phyloP scores from a whole-genome alignment of 2,329 filamentous ascomycete species.

The Colletotrichum truncatum region DNA sequence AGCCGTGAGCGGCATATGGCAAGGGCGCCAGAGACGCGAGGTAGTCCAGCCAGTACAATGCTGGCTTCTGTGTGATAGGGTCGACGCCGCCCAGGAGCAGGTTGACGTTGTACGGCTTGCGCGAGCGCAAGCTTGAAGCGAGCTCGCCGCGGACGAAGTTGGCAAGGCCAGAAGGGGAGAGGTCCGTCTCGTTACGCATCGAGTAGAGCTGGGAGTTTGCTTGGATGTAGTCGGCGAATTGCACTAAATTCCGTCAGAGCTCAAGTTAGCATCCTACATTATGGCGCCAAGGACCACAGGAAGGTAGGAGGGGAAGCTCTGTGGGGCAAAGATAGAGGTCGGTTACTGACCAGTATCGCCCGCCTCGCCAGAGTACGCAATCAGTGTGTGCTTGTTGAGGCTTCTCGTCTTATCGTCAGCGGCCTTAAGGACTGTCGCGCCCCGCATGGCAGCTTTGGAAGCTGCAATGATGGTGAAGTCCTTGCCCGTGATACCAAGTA shows the following conservation, averaged over 20 bases:
- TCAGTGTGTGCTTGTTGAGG: constrained; percentile 92
- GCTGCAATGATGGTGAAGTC: constrained; percentile 98
- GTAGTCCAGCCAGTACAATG: constrained; percentile 97
- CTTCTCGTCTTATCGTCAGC: constrained; percentile 95
- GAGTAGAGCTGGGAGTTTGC: constrained; percentile 98
- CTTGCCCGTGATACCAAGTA: constrained; percentile 98
- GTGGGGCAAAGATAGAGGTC: background rate
- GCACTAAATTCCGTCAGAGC: constrained; percentile 66
- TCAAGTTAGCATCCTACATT: constrained; percentile 19
- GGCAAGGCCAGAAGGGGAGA: constrained; percentile 88
- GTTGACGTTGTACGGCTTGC: constrained; percentile 97
- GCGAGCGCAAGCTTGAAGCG: constrained; percentile 87
- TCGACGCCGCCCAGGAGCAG: constrained; percentile 94
- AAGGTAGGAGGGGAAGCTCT: background rate
- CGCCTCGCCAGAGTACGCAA: constrained; percentile 95
- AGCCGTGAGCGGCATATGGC: constrained; percentile 96
- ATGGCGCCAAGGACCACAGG: background rate
- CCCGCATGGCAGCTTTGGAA: constrained; percentile 98
- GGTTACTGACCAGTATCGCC: constrained; percentile 82
- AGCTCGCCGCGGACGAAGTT: constrained; percentile 95
- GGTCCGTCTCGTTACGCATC: constrained; percentile 95
- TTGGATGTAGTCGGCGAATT: constrained; percentile 99
- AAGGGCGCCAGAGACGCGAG: constrained; percentile 87
- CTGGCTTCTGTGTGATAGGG: constrained; percentile 88
- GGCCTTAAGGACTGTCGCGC: constrained; percentile 93